phyloP scores from a whole-genome alignment of 225 moss, liverwort and hornwort species.

The Ulota crispa region DNA sequence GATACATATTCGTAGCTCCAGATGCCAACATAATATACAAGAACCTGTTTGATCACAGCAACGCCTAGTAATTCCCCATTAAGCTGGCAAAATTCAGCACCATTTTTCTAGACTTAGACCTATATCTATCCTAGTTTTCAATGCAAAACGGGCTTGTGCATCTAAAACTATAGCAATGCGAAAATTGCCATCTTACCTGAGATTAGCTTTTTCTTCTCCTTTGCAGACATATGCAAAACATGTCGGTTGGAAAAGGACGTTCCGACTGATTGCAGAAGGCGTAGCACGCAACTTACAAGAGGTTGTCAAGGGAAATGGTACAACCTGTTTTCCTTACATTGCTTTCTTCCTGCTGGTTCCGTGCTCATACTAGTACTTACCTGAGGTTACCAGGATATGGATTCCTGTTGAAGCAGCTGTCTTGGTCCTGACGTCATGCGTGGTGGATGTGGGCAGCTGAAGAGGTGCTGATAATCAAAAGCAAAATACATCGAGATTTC shows the following conservation, averaged over 20 bases:
- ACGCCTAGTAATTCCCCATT: background rate
- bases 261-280: conserved; percentile 57
- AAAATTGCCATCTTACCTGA: too few relatives aligned
- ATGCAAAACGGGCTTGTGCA: too few relatives aligned
- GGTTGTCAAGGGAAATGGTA: conserved; percentile 51
- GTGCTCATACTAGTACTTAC: background rate
- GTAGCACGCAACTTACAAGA: conserved; percentile 54
- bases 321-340: background rate
- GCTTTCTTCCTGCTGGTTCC: background rate
- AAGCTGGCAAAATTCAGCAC: too few relatives aligned
- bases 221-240: conserved; percentile 41
- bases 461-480: conserved; percentile 63
- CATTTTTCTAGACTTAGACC: too few relatives aligned
- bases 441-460: conserved; percentile 25
- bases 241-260: conserved; percentile 49
- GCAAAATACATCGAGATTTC: conserved; percentile 60
- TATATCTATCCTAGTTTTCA: too few relatives aligned
- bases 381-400: background rate
- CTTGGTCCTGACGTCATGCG: background rate
- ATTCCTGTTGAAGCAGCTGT: background rate
- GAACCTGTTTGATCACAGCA: background rate
- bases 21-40: background rate
- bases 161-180: too few relatives aligned
- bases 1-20: too few relatives aligned
- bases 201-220: background rate